Evolutionary conservation across 371 early-diverging fungal species (phyloP).

Genomic region (Circinella umbellata): DNA sequence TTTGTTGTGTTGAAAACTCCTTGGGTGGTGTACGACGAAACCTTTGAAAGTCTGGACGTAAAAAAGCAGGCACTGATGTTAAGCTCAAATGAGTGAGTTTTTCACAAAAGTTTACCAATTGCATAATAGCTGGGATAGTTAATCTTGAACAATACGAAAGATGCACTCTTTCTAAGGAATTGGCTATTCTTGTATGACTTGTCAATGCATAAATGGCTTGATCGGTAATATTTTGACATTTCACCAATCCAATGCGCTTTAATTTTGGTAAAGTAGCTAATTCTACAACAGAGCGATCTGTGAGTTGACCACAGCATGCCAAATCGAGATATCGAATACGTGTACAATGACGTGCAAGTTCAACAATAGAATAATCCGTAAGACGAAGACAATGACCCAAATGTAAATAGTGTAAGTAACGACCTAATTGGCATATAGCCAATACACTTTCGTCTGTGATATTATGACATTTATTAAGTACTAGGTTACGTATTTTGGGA

Average conservation of each 20-base stretch:
- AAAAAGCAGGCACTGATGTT: slow-evolving; percentile 65
- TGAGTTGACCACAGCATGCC: slow-evolving; percentile 60
- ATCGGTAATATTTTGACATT: slow-evolving; percentile 66
- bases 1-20: slow-evolving; percentile 58
- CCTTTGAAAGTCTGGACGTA: slow-evolving; percentile 57
- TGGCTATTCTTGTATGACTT: slow-evolving; percentile 48
- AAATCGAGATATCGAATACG: slow-evolving; percentile 70
- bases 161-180: slow-evolving; percentile 67
- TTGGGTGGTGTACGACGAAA: slow-evolving; percentile 65
- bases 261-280: slow-evolving; percentile 61
- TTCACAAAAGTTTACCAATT: slow-evolving; percentile 57
- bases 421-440: slow-evolving; percentile 56
- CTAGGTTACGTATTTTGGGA: slow-evolving; percentile 62
- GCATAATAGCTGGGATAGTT: slow-evolving; percentile 54
- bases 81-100: slow-evolving; percentile 65
- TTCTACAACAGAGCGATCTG: slow-evolving; percentile 59
- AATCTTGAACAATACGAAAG: slow-evolving; percentile 63
- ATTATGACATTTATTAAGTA: slow-evolving; percentile 62
- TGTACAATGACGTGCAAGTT: slow-evolving; percentile 59
- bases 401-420: slow-evolving; percentile 65
- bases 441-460: slow-evolving; percentile 59
- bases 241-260: slow-evolving; percentile 67
- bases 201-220: slow-evolving; percentile 60
- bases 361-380: slow-evolving; percentile 57
- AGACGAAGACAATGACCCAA: slow-evolving; percentile 63